A percentile compares a stretch with the other conserved stretches of the same genome.
Conservation (phyloP, 495 filamentous ascomycete species). For the Pseudomonodictys pantanalensis region DNA sequence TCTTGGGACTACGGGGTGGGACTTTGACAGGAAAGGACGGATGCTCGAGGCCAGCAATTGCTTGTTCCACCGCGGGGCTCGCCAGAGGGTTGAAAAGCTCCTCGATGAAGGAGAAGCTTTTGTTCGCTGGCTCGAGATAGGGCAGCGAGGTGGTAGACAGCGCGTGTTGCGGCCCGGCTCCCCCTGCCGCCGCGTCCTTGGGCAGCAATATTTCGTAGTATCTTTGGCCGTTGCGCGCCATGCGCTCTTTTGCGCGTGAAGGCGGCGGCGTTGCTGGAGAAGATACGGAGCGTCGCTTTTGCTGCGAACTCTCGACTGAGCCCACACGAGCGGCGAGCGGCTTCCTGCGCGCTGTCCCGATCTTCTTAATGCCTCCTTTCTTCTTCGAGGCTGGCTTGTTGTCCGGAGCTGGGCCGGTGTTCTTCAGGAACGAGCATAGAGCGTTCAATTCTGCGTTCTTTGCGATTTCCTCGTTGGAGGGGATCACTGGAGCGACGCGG, state of each 20-base stretch:
- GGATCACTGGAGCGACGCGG: constrained; percentile 15
- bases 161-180: too few species aligned
- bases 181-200: too few species aligned
- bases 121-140: too few species aligned
- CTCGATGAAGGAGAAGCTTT: too few species aligned
- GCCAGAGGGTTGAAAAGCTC: neutral
- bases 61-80: neutral
- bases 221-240: too few species aligned
- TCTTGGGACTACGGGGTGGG: neutral
- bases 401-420: constrained; percentile 10
- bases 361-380: constrained; percentile 3
- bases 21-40: neutral
- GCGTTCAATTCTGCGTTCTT: constrained; percentile 2
- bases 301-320: too few species aligned
- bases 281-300: too few species aligned
- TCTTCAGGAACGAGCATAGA: constrained; percentile 7
- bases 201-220: too few species aligned
- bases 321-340: constrained; percentile 1
- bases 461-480: neutral
- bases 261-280: too few species aligned
- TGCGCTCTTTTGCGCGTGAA: too few species aligned
- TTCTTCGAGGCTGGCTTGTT: neutral
- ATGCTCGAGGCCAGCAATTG: neutral
- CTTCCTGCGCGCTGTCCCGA: constrained; percentile 5
- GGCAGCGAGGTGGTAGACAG: too few species aligned